phyloP scores from a whole-genome alignment of 768 basidiomycete species.

The Hemileccinum impolitum region DNA sequence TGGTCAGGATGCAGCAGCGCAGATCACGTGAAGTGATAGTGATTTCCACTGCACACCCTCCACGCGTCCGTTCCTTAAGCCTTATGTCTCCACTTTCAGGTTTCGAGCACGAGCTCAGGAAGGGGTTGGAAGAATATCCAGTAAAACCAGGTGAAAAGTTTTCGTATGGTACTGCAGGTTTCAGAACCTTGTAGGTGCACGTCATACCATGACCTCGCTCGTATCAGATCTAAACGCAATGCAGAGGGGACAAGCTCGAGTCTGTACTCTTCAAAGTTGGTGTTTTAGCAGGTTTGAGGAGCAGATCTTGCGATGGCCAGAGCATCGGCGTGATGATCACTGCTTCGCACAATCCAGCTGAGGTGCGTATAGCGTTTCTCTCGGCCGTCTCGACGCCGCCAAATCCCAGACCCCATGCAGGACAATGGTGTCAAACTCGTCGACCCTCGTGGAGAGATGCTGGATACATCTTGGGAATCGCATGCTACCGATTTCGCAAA shows the following conservation, averaged over 20 bases:
- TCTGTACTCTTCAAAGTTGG: constrained; percentile 95
- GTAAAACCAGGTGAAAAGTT: constrained; percentile 70
- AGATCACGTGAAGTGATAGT: constrained; percentile 15
- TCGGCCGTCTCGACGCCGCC: too few relatives aligned
- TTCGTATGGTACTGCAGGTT: constrained; percentile 93
- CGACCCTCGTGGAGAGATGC: constrained; percentile 96
- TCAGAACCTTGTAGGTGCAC: constrained; percentile 76
- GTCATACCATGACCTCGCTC: constrained; percentile 2
- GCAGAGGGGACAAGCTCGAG: constrained; percentile 69
- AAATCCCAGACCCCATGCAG: constrained; percentile 37
- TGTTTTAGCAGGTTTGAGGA: constrained; percentile 83
- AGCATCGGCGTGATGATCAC: constrained; percentile 98
- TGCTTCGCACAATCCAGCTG: constrained; percentile 99
- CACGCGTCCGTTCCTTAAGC: constrained; percentile 25
- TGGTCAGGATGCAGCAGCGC: constrained; percentile 9
- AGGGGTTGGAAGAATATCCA: constrained; percentile 58
- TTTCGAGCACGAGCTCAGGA: constrained; percentile 42
- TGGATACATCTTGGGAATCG: constrained; percentile 87
- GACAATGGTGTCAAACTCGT: constrained; percentile 99
- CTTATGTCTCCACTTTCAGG: constrained; percentile 34
- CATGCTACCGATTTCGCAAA: constrained; percentile 89
- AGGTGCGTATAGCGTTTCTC: constrained; percentile 45
- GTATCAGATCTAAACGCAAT: constrained; percentile 9
- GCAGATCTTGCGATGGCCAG: constrained; percentile 87
- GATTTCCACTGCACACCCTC: background rate